Evolutionary conservation across 371 early-diverging fungal species (phyloP), one percentile per base, ranked within the genome.

Genomic region (Fennellomyces sp.): DNA sequence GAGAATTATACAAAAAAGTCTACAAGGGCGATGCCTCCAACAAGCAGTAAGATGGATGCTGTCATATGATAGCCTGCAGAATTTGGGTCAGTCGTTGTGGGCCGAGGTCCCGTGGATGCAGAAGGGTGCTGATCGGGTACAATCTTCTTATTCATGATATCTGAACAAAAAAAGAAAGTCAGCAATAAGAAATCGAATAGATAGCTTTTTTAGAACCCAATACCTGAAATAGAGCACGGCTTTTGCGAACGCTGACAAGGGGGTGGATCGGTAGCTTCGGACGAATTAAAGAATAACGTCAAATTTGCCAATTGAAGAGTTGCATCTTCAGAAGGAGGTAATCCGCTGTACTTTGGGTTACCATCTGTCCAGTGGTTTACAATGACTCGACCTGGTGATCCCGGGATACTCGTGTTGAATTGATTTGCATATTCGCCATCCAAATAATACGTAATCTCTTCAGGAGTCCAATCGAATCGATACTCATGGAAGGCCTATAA

Each of bases 301-400:
- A 72, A 39, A 36, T 73, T 69, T 21, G 75, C 73, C 11, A 77
- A 45, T 3, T 60, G 42, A 27, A 77, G 38, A 2, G 61, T 41
- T 12, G 75, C 68, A 45, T 73, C 49, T 52, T 64, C 42, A 0
- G 42, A 17, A 12, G 71, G 68, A 6, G 75, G 74, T 2, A 62
- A 68, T 15, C 69, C 72, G 51, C 75, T 70, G 31, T 65, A 81
- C 11, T 64, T 58, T 12, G 78, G 74, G 19, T 81, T 74, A 7
- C 81, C 78, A 51, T 81, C 76, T 15, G 76, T 68, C 78, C 81
- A 81, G 50, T 77, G 75, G 52, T 78, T 77, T 11, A 81, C 15
- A 15, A 75, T 26, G 7, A 76, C 51, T 30, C 72, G 53, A 12
- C 78, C 81, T 8, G 78, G 76, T 29, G 55, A 23, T 15, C 51